phyloP scores from a whole-genome alignment of 352 stramenopile species.

The Aphanomyces stellatus region DNA sequence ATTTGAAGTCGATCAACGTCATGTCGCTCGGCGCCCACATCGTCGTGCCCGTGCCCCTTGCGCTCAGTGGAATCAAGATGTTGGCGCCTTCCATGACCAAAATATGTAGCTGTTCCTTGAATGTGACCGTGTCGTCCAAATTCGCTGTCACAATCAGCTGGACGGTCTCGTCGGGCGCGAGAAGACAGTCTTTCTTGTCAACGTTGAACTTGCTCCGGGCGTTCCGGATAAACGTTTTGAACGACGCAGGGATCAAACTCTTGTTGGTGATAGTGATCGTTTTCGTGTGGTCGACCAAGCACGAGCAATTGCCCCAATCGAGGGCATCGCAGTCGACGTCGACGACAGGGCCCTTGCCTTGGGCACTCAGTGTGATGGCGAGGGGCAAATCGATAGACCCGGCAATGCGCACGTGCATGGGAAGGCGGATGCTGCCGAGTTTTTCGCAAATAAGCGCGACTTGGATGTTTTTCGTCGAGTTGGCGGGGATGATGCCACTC shows the following conservation, averaged over 20 bases:
- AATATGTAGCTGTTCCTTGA: slow-evolving; percentile 92
- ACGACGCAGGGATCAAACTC: slow-evolving; percentile 84
- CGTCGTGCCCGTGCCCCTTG: slow-evolving; percentile 90
- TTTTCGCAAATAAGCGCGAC: slow-evolving; percentile 86
- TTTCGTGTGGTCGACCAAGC: slow-evolving; percentile 71
- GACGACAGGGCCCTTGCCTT: slow-evolving; percentile 78
- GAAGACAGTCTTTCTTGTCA: slow-evolving; percentile 78
- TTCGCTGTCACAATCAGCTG: slow-evolving; percentile 80
- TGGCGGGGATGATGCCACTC: slow-evolving; percentile 50
- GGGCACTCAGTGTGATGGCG: slow-evolving; percentile 75
- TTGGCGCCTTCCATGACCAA: slow-evolving; percentile 88
- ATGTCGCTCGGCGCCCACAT: slow-evolving; percentile 90
- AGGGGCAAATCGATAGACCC: slow-evolving; percentile 86
- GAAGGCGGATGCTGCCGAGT: slow-evolving; percentile 85
- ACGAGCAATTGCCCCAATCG: slow-evolving; percentile 87
- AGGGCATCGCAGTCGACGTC: slow-evolving; percentile 71
- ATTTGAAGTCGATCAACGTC: slow-evolving; percentile 83
- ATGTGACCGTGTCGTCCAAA: slow-evolving; percentile 88
- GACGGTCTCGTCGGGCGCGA: slow-evolving; percentile 69
- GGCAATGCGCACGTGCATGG: slow-evolving; percentile 74
- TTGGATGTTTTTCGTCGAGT: slow-evolving; percentile 50
- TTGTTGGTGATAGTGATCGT: slow-evolving; percentile 80
- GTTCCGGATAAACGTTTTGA: slow-evolving; percentile 91
- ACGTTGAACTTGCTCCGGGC: slow-evolving; percentile 88
- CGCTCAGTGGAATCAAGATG: slow-evolving; percentile 78